These are phyloP conservation scores for Pouteria campechiana DNA, from an alignment of 179 eudicot genomes.

Conservation along the genomic window DNA sequence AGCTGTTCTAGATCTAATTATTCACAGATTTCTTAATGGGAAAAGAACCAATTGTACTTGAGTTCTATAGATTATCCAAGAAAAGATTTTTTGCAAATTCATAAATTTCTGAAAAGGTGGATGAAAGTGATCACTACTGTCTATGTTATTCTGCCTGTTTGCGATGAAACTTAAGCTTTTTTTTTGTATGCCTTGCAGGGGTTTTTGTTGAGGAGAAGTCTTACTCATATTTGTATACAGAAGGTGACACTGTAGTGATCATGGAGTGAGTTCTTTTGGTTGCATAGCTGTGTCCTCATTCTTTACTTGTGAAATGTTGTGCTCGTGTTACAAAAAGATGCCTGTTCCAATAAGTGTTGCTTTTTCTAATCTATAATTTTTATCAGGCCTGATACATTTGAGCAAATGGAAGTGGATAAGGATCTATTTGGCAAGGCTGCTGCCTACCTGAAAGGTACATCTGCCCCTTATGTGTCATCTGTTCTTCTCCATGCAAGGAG, in stretches of 20 bases:
- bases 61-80: no score
- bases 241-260: slow-evolving; percentile 58
- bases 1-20: no score
- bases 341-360: no score
- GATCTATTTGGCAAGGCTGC: slow-evolving; percentile 67
- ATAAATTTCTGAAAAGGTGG: no score
- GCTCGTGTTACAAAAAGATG: neutral
- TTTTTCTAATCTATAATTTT: slow-evolving; percentile 5
- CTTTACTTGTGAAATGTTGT: neutral
- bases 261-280: slow-evolving; percentile 48
- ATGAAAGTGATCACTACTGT: no score
- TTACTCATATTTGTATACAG: slow-evolving; percentile 58
- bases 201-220: slow-evolving; percentile 70
- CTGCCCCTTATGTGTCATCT: neutral
- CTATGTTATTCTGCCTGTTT: no score
- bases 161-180: no score
- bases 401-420: slow-evolving; percentile 67
- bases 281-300: neutral
- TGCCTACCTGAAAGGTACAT: slow-evolving; percentile 70
- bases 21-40: no score
- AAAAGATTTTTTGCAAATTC: no score
- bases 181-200: slow-evolving; percentile 44
- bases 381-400: slow-evolving; percentile 65
- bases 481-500: no score
- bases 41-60: no score